Evolutionary conservation across 1,284 basidiomycete species (phyloP), one percentile per base, ranked within the genome.

Genomic region (Hymenochaete sp.): DNA sequence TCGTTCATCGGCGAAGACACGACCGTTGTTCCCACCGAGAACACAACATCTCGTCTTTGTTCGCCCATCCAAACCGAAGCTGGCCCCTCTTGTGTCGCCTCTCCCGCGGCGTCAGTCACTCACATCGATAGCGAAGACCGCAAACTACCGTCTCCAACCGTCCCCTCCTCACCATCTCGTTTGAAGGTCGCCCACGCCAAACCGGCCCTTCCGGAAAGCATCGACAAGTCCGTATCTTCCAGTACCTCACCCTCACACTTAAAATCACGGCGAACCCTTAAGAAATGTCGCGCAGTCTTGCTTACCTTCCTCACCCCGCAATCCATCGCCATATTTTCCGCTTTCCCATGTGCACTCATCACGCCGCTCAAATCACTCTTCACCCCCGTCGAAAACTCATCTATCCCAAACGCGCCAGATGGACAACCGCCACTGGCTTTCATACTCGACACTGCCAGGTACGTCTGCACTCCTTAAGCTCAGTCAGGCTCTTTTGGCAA

Each of bases 351-450:
- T 52, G 75, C 85, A 0, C 66, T 89, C 3, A 62, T 88, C 1
- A 72, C 71, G 1, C 70, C 72, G 1, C 68, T 91, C 48, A 89
- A 89, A 57, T 82, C 76, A 0, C 68, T 91, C 9, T 85, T 91
- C 53, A 68, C 80, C 0, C 50, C 64, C 8, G 68, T 79, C 2
- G 62, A 72, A 0, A 69, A 68, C 1, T 67, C 63, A 0, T 60
- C 70, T 26, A 78, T 84, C 39, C 73, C 76, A 0, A 60, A 68
- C 21, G 82, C 79, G 0, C 87, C 87, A 0, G 85, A 90, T 54
- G 82, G 81, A 0, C 72, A 77, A 49, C 84, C 86, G 1, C 86
- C 86, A 0, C 70, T 90, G 13, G 70, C 77, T 0, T 79, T 85
- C 53, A 49, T 85, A 26, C 57, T 81, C 33, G 77, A 85, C 48